phyloP scores from a whole-genome alignment of 2,329 filamentous ascomycete genomes.

The Davidsoniella virescens region DNA sequence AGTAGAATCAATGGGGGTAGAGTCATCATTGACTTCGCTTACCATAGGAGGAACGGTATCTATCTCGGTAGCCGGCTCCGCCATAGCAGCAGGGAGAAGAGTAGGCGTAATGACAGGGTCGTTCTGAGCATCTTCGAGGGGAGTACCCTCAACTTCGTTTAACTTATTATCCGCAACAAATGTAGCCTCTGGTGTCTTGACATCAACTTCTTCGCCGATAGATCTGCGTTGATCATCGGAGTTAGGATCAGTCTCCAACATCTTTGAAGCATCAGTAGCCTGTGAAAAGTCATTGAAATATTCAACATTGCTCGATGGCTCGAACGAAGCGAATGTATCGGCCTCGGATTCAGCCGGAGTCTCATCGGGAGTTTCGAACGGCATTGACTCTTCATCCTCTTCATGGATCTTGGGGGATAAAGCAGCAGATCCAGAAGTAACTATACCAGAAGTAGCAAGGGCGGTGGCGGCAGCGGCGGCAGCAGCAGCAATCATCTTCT shows the following conservation, averaged over 20 bases:
- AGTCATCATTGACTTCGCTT: too few relatives aligned
- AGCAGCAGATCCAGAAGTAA: too few relatives aligned
- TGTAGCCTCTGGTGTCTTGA: background rate
- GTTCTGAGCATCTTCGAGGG: background rate
- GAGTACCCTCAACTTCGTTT: background rate
- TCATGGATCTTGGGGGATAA: conserved; percentile 3
- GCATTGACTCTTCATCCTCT: background rate
- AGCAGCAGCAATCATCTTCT: background rate
- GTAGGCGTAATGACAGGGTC: background rate
- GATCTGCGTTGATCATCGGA: background rate
- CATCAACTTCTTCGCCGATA: background rate
- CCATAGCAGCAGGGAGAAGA: background rate
- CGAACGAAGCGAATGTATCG: background rate
- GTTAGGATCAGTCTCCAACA: background rate
- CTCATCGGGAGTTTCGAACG: background rate
- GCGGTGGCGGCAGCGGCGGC: background rate
- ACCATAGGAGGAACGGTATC: too few relatives aligned
- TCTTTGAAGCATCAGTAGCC: too few relatives aligned
- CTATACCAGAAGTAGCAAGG: background rate
- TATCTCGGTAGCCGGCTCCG: too few relatives aligned
- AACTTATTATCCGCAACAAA: background rate
- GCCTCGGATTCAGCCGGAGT: background rate
- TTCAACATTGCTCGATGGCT: too few relatives aligned
- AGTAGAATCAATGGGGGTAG: too few relatives aligned
- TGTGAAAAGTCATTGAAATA: too few relatives aligned